Evolutionary conservation across 176 grass and related monocot genomes (phyloP), one percentile per base, ranked within the genome.

Genomic region (Bolboschoenus planiculmis): DNA sequence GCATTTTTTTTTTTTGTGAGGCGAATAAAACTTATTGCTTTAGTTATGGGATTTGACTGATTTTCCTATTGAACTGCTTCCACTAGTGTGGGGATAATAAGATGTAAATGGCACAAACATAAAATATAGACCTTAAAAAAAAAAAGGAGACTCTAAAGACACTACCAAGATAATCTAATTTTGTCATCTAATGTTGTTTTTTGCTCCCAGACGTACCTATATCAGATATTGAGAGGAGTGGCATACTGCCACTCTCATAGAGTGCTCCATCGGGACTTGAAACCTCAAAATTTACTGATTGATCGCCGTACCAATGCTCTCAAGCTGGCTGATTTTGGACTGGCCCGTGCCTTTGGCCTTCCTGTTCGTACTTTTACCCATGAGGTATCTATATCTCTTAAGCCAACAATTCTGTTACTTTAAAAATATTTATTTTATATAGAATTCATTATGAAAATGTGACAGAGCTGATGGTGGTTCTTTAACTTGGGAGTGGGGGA

Each of bases 281-380:
- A 97, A 84, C 94, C 94, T 84, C 94, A 97, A 79, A 97, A 97
- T 90, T 91, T 97, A 66, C 79, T 97, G 86, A 97, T 97, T 79
- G 94, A 97, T 81, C 91, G 62, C 39, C 90, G 86, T 63, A 94
- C 84, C 83, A 97, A 97, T 89, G 83, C 90, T 43, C 82, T 97
- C 82, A 97, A 97, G 88, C 91, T 97, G 87, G 94, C 94, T 33
- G 94, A 97, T 80, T 97, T 97, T 86, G 94, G 94, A 79, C 91
- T 97, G 85, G 91, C 94, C 46, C 87, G 94, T 39, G 94, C 91
- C 85, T 94, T 94, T 86, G 94, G 94, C 61, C 93, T 97, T 79
- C 94, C 94, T 84, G 94, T 97, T 26, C 91, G 94, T 79, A 94
- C 94, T 44, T 97, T 97, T 83, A 97, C 94, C 83, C 94, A 97